A percentile compares a stretch with the other conserved stretches of the same genome.
phyloP scores from a whole-genome alignment of 352 stramenopile genomes.

The Pelagophyceae sp. region DNA sequence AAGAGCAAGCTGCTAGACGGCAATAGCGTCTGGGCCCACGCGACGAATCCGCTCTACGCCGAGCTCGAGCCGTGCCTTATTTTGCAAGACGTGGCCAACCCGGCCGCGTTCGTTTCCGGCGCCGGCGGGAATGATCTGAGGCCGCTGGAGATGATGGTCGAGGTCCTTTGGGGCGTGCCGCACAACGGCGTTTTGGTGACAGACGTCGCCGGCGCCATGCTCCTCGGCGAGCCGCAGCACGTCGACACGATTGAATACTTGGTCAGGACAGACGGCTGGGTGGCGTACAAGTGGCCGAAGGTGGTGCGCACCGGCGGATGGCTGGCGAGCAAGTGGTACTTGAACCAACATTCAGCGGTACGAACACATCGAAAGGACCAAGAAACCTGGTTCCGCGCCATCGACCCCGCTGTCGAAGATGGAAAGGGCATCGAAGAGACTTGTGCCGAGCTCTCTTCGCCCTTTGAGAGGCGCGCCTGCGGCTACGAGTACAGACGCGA shows the following conservation, averaged over 20 bases:
- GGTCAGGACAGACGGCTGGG: not conserved
- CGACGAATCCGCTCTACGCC: not conserved
- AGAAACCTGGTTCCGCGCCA: not conserved
- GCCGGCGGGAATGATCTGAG: not conserved
- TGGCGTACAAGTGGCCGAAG: slow-evolving; percentile 13
- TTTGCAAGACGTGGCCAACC: not conserved
- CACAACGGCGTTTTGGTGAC: not conserved
- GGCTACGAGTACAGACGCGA: not conserved
- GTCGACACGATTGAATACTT: not conserved
- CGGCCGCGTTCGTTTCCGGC: not conserved
- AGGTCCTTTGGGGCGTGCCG: slow-evolving; percentile 5
- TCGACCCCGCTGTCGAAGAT: not conserved
- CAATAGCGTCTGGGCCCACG: not conserved
- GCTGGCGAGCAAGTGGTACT: not conserved
- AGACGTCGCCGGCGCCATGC: not conserved
- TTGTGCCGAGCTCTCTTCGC: not conserved
- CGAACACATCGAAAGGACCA: not conserved
- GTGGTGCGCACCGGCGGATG: not conserved
- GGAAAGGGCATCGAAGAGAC: not conserved
- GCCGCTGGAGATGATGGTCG: not conserved
- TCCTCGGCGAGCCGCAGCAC: not conserved
- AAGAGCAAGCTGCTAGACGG: not conserved
- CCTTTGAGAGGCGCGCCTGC: not conserved
- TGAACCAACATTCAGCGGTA: not conserved
- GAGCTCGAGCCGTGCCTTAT: not conserved